Conservation (phyloP, 176 grass and related monocot species). For the Musa schizocarpa region DNA sequence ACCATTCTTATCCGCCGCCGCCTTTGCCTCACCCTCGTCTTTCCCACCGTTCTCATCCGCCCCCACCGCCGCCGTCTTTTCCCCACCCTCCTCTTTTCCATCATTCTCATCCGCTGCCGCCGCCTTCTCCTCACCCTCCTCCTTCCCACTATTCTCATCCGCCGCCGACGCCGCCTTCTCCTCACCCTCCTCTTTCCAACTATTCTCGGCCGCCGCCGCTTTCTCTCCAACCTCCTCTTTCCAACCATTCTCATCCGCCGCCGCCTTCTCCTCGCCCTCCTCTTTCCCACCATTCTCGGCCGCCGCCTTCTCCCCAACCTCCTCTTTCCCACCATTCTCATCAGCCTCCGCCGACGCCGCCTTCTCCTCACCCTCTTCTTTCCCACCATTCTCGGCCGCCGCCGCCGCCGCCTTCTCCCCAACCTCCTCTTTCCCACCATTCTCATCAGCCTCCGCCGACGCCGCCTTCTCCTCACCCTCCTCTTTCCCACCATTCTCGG, state of each 20-base stretch:
- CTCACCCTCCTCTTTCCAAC: no score
- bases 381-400: background rate
- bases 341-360: background rate
- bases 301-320: background rate
- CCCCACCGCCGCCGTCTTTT: background rate
- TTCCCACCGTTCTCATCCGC: background rate
- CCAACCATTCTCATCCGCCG: background rate
- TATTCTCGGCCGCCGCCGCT: no score
- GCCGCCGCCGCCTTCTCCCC: background rate
- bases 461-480: no score
- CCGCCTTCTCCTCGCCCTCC: background rate
- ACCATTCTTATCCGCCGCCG: background rate
- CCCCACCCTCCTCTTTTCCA: background rate
- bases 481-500: no score
- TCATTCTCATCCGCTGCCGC: background rate
- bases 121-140: no score
- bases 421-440: background rate
- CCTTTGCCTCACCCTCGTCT: background rate
- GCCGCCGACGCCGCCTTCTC: no score
- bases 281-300: background rate
- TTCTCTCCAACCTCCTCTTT: no score
- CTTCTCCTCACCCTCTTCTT: conserved; percentile 1
- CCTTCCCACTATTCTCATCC: no score
- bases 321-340: no score
- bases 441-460: no score